Evolutionary conservation across 106 monocot genomes (phyloP), one percentile per base, ranked within the genome.

Genomic region (Hemerocallis citrina): DNA sequence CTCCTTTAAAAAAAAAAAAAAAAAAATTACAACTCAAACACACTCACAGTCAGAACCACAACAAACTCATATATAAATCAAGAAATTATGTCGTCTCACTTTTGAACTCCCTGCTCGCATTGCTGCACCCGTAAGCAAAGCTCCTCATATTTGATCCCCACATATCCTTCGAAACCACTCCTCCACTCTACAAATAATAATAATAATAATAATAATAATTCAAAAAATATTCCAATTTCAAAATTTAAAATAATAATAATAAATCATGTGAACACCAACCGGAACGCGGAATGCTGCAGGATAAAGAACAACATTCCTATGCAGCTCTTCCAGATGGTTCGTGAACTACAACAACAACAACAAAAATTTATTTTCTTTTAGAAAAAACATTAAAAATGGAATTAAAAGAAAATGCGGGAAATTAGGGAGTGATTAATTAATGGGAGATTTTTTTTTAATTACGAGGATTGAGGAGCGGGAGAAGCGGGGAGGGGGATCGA

Each of bases 71-170:
- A 7, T 5, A 25, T 4, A 39, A 28, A 34, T 14, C 39, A 55
- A 35, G 14, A 21, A 37, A 28, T 27, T 15, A 23, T 6, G 10
- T 84, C 89, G 55, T 5, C 81, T 42, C 40, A 92, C 59, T 59
- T 59, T 38, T 59, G 15, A 59, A 59, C 21, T 59, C 59, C 14
- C 20, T 38, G 59, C 59, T 59, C 29, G 89, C 67, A 68, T 89
- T 89, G 74, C 89, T 78, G 69, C 94, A 95, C 51, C 94, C 94
- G 37, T 79, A 81, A 65, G 68, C 86, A 40, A 78, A 40, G 34
- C 61, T 70, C 37, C 86, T 34, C 7, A 73, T 17, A 70, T 74
- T 83, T 8, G 94, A 89, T 16, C 64, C 62, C 94, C 94, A 95
- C 0, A 89, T 13, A 25, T 23, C 34, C 3, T 31, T 39, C 5